Evolutionary conservation across 768 basidiomycete genomes (phyloP).

Genomic region (Lactarius trivialis): DNA sequence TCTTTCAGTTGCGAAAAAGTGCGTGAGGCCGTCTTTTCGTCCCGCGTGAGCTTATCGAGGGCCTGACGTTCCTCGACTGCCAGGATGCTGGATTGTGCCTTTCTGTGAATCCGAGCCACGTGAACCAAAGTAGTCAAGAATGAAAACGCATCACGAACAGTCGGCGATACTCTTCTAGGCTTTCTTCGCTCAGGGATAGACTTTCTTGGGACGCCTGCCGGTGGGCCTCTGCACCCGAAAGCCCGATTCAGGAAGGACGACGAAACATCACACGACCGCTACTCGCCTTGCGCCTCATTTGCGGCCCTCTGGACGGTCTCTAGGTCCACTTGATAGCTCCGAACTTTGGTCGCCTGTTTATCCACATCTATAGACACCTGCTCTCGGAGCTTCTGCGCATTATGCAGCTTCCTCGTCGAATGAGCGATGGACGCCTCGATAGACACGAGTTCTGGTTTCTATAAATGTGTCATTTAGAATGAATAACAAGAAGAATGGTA

Average conservation of each 20-base stretch:
- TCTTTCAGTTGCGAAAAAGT: constrained; percentile 60
- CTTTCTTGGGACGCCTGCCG: constrained; percentile 66
- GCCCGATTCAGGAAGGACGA: constrained; percentile 12
- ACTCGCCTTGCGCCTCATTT: constrained; percentile 70
- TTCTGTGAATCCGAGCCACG: constrained; percentile 39
- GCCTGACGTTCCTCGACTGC: constrained; percentile 85
- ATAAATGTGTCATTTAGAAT: neutral
- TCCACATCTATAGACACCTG: constrained; percentile 57
- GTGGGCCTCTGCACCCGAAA: constrained; percentile 55
- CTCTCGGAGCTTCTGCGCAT: constrained; percentile 55
- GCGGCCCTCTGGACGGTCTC: constrained; percentile 59
- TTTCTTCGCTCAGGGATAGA: constrained; percentile 73
- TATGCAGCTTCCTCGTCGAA: constrained; percentile 67
- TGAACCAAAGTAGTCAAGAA: constrained; percentile 12
- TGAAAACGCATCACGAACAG: constrained; percentile 40
- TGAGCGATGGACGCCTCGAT: constrained; percentile 87
- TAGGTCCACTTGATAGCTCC: constrained; percentile 57
- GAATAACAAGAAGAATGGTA: constrained; percentile 28
- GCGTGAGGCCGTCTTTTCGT: constrained; percentile 69
- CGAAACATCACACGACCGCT: neutral
- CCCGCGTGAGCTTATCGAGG: constrained; percentile 71
- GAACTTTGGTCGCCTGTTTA: constrained; percentile 46
- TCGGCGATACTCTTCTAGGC: constrained; percentile 79
- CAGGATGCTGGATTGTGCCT: constrained; percentile 68
- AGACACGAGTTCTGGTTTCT: constrained; percentile 82